phyloP scores from a whole-genome alignment of 805 yeast genomes.

The Cyberlindnera amylophila region DNA sequence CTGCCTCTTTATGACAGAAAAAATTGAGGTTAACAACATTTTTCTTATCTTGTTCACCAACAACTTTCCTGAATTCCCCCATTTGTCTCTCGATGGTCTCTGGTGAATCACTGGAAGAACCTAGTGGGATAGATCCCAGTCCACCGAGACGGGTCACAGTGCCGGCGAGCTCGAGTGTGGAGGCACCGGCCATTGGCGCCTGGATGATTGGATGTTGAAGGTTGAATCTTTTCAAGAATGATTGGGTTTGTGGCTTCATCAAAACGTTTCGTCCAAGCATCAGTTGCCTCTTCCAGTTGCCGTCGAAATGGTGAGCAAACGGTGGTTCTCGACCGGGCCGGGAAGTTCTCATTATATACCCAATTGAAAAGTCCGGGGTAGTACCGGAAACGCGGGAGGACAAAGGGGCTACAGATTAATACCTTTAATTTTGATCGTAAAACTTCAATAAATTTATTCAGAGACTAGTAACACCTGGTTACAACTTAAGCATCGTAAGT shows the following conservation, averaged over 20 bases:
- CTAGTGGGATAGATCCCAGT: conserved; percentile 43
- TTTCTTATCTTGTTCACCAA: conserved; percentile 6
- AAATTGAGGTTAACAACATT: conserved; percentile 42
- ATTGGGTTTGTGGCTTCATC: background rate
- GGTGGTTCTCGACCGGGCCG: too few relatives aligned
- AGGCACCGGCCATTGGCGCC: conserved; percentile 60
- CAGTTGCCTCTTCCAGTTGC: too few relatives aligned
- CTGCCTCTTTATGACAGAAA: conserved; percentile 38
- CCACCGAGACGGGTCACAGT: conserved; percentile 42
- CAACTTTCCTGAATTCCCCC: conserved; percentile 11
- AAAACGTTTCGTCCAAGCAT: too few relatives aligned
- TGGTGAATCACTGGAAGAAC: conserved; percentile 12
- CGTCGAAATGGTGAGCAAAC: too few relatives aligned
- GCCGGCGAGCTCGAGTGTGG: conserved; percentile 42
- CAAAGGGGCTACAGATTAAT: too few relatives aligned
- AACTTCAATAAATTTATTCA: too few relatives aligned
- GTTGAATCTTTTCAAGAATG: conserved; percentile 25
- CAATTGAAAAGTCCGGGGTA: too few relatives aligned
- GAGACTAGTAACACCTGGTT: background rate
- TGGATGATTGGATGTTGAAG: conserved; percentile 45
- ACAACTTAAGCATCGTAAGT: conserved; percentile 78
- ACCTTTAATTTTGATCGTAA: too few relatives aligned
- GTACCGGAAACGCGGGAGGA: too few relatives aligned
- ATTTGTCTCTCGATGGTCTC: conserved; percentile 13
- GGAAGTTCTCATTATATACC: too few relatives aligned